These are phyloP conservation scores for Aspergillus sp. DNA, from an alignment of 2,329 filamentous ascomycete genomes.

Conservation along the genomic window DNA sequence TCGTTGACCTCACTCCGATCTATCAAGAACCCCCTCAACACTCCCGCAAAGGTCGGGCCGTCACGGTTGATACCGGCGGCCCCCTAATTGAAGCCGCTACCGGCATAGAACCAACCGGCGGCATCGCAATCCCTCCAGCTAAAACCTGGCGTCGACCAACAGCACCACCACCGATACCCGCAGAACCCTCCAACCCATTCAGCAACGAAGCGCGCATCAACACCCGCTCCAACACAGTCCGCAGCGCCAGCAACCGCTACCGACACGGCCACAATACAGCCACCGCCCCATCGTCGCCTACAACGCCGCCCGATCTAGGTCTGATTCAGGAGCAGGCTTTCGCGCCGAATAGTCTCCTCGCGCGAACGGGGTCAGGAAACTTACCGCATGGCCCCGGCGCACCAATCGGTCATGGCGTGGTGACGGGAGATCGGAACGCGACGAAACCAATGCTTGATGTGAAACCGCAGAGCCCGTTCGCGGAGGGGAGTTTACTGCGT, in stretches of 20 bases:
- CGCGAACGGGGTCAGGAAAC: conserved; percentile 25
- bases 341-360: conserved; percentile 38
- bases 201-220: conserved; percentile 19
- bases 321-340: conserved; percentile 23
- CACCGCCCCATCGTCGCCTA: conserved; percentile 12
- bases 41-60: conserved; percentile 35
- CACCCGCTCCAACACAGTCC: conserved; percentile 37
- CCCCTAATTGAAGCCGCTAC: conserved; percentile 45
- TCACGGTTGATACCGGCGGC: conserved; percentile 44
- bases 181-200: conserved; percentile 6
- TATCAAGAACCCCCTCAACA: conserved; percentile 61
- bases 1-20: conserved; percentile 66
- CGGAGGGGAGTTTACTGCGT: conserved; percentile 46
- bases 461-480: conserved; percentile 41
- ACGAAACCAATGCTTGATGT: conserved; percentile 46
- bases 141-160: conserved; percentile 42
- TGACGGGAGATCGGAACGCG: conserved; percentile 40
- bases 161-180: conserved; percentile 2
- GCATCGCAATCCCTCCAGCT: conserved; percentile 37
- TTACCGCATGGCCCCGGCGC: conserved; percentile 16
- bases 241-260: conserved; percentile 24
- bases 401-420: conserved; percentile 38
- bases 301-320: conserved; percentile 9
- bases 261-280: conserved; percentile 10
- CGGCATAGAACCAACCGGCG: conserved; percentile 34